phyloP scores from a whole-genome alignment of 2,329 filamentous ascomycete genomes.

The Diplodia sapinea region DNA sequence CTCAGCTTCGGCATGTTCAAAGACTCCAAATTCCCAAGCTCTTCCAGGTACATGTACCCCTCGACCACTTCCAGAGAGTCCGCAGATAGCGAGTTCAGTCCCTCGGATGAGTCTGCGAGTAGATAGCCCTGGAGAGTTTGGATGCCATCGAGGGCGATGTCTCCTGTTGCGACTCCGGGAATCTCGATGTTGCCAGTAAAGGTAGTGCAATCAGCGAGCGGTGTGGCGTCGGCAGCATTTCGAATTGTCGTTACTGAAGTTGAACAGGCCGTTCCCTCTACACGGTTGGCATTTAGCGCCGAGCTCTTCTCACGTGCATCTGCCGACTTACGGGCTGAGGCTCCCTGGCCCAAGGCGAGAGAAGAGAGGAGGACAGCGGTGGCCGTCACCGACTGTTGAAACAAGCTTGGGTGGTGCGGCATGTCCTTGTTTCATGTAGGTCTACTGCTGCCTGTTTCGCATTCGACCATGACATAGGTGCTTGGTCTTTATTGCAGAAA shows the following conservation, averaged over 20 bases:
- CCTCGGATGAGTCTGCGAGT: neutral
- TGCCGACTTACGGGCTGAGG: neutral
- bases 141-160: neutral
- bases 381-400: neutral
- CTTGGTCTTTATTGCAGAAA: neutral
- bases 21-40: neutral
- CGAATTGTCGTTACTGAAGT: neutral
- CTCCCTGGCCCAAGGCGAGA: neutral
- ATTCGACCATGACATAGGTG: neutral
- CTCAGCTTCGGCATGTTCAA: neutral
- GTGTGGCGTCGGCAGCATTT: neutral
- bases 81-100: neutral
- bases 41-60: neutral
- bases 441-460: neutral
- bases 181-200: slow-evolving; percentile 1
- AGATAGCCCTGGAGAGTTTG: neutral
- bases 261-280: neutral
- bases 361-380: neutral
- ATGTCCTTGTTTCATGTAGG: neutral
- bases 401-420: neutral
- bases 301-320: neutral
- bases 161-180: neutral
- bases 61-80: neutral
- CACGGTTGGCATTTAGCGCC: neutral
- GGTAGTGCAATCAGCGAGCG: neutral